These are phyloP conservation scores for Cylindrotheca fusiformis DNA, from an alignment of 108 stramenopile genomes.

Conservation along the genomic window DNA sequence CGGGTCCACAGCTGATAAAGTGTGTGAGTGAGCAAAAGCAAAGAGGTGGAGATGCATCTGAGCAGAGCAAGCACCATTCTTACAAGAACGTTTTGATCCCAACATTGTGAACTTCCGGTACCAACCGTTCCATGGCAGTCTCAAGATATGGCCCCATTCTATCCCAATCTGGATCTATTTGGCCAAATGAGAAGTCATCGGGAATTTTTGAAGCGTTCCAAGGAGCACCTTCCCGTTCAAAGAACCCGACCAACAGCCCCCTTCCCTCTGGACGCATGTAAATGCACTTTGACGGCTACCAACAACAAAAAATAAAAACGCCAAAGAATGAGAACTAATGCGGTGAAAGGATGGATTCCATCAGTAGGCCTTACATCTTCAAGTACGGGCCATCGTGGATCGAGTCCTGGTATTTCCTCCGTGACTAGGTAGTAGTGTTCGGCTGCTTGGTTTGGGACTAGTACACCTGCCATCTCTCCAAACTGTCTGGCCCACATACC, in stretches of 20 bases:
- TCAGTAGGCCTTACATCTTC: conserved; percentile 42
- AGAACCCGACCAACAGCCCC: conserved; percentile 77
- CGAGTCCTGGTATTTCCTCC: conserved; percentile 57
- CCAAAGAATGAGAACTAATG: background rate
- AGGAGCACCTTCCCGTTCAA: conserved; percentile 59
- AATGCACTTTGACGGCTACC: conserved; percentile 35
- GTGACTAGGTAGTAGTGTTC: conserved; percentile 86
- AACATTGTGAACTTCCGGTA: conserved; percentile 44
- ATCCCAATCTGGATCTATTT: conserved; percentile 76
- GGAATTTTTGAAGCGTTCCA: conserved; percentile 61
- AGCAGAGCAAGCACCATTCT: background rate
- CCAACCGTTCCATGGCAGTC: conserved; percentile 49
- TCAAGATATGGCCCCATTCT: conserved; percentile 76
- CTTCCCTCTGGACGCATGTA: conserved; percentile 80
- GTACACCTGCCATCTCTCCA: conserved; percentile 37
- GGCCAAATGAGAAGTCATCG: conserved; percentile 53
- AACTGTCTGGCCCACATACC: conserved; percentile 86
- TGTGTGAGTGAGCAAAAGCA: background rate
- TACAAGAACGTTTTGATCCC: conserved; percentile 69
- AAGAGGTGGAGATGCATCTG: no score
- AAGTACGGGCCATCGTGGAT: conserved; percentile 77
- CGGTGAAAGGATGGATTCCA: background rate
- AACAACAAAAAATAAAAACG: background rate
- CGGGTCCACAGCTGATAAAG: conserved; percentile 59
- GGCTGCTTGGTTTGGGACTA: conserved; percentile 79